Conservation (phyloP, 2,329 filamentous ascomycete species). For the Colletotrichum spinosum region DNA sequence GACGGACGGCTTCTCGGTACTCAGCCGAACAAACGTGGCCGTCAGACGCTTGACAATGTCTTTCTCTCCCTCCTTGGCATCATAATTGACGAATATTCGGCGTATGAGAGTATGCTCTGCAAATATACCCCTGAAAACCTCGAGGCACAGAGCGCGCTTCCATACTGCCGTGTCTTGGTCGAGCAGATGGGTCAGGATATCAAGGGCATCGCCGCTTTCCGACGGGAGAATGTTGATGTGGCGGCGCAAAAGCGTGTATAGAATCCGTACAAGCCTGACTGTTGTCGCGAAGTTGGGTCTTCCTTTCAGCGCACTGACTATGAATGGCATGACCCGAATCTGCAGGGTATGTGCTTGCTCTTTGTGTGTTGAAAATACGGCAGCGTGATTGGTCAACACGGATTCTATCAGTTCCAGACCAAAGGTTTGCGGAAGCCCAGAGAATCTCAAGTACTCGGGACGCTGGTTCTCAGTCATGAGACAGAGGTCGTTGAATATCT, state of each 20-base stretch:
- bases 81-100: constrained; percentile 84
- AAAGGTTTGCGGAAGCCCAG: constrained; percentile 82
- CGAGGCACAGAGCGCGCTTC: constrained; percentile 92
- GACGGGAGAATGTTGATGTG: constrained; percentile 80
- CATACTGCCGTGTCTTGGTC: constrained; percentile 87
- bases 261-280: constrained; percentile 83
- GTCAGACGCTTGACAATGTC: constrained; percentile 85
- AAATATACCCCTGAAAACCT: constrained; percentile 89
- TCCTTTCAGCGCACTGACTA: constrained; percentile 82
- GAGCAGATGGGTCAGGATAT: constrained; percentile 84
- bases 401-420: constrained; percentile 93
- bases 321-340: constrained; percentile 82
- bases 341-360: constrained; percentile 86
- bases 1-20: constrained; percentile 87
- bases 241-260: constrained; percentile 83
- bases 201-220: constrained; percentile 86
- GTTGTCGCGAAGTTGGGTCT: constrained; percentile 84
- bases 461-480: constrained; percentile 87
- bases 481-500: constrained; percentile 91
- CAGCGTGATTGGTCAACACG: constrained; percentile 85
- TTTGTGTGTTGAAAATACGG: constrained; percentile 80
- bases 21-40: constrained; percentile 89
- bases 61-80: constrained; percentile 77
- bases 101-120: constrained; percentile 82
- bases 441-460: constrained; percentile 84